Base-by-base conservation (phyloP, 176 grass and related monocot species). In the Hordeum vulgare region DNA sequence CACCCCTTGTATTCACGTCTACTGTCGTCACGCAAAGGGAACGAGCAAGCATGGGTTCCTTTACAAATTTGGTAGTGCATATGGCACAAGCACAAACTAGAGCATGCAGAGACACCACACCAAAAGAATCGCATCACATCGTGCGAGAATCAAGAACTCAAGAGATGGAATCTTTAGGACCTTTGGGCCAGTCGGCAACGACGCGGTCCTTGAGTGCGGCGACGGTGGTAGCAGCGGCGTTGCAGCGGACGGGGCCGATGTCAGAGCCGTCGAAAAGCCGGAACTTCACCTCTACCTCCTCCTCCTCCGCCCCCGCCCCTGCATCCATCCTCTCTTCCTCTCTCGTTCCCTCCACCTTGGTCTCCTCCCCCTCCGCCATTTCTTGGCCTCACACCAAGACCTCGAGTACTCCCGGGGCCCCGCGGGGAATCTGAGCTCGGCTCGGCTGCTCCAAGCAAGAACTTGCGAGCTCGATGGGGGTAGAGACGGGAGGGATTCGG, bases 181-280 rank as follows among this genome's bases (percentile, higher is more conserved):
- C 91, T 90, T 85, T 87, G 67, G 91, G 91, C 91, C 91, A 93
- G 9, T 93, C 91, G 60, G 88, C 75, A 79, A 93, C 86, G 85
- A 93, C 86, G 75, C 91, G 88, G 47, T 93, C 91, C 85, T 93
- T 93, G 62, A 93, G 91, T 7, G 89, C 83, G 79, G 88, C 91
- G 67, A 93, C 75, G 61, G 91, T 93, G 62, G 88, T 90, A 71
- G 88, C 13, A 53, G 83, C 75, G 13, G 88, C 86, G 74, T 88
- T 90, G 80, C 80, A 93, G 82, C 91, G 82, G 21, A 93, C 5
- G 35, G 91, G 91, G 9, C 91, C 91, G 82, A 93, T 90, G 60
- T 93, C 88, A 37, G 91, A 90, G 80, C 91, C 91, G n/a, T 93
- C 91, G 42, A 83, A 90, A 14, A 93, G 88, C n/a, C 91, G 88